Conservation (phyloP, 768 basidiomycete genomes). For the Amanita thiersii region DNA sequence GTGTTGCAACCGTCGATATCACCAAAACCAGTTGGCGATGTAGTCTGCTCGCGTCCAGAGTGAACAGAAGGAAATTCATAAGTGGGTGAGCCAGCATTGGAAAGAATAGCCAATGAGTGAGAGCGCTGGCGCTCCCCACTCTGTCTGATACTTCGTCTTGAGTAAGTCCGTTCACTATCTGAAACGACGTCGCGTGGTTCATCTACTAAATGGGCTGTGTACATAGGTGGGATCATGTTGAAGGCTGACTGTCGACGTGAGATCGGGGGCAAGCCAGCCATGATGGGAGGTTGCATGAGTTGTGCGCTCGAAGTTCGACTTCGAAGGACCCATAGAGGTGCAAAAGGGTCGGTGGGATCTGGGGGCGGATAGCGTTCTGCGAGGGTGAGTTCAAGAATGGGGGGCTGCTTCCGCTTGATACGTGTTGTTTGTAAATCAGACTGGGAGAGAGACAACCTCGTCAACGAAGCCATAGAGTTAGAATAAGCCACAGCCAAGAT, state of each 20-base stretch:
- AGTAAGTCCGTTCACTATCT: conserved; percentile 5
- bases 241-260: conserved; percentile 8
- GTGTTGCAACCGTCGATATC: conserved; percentile 2
- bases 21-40: background rate
- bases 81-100: background rate
- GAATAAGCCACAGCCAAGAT: background rate
- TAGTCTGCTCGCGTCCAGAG: background rate
- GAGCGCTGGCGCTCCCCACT: conserved; percentile 5
- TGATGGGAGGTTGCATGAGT: conserved; percentile 14
- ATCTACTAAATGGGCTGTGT: background rate
- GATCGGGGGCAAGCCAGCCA: conserved; percentile 10
- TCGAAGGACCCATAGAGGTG: conserved; percentile 57
- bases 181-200: conserved; percentile 4
- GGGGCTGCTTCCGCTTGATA: conserved; percentile 52
- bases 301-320: conserved; percentile 43
- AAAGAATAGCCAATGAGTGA: conserved; percentile 4
- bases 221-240: conserved; percentile 2
- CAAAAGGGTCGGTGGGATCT: conserved; percentile 65
- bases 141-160: background rate
- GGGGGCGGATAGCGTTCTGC: conserved; percentile 50
- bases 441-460: conserved; percentile 5
- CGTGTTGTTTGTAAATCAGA: conserved; percentile 9
- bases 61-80: conserved; percentile 6
- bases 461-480: conserved; percentile 4
- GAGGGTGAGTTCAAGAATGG: conserved; percentile 35